Evolutionary conservation across 2,329 filamentous ascomycete genomes (phyloP).

Genomic region (Fusarium sp.): DNA sequence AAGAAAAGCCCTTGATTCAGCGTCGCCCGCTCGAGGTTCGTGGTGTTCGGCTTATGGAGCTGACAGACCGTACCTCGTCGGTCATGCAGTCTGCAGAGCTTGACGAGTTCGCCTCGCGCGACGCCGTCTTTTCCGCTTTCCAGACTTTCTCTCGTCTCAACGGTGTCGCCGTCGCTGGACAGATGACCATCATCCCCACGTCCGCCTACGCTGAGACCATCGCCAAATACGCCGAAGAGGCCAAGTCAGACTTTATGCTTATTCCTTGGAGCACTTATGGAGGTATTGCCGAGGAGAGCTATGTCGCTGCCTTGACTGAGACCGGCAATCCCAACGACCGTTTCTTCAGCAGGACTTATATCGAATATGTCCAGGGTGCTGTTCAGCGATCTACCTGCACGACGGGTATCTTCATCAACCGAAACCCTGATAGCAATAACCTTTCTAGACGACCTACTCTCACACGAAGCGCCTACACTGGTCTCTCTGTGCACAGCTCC

Average conservation of each 20-base stretch:
- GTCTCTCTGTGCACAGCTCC: conserved; percentile 46
- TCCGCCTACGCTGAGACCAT: conserved; percentile 83
- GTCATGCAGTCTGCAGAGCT: conserved; percentile 93
- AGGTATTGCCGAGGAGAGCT: conserved; percentile 70
- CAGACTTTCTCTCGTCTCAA: conserved; percentile 86
- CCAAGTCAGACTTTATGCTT: conserved; percentile 78
- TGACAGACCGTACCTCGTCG: conserved; percentile 92
- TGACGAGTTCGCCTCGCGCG: conserved; percentile 76
- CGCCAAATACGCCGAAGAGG: conserved; percentile 74
- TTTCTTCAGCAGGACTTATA: conserved; percentile 63
- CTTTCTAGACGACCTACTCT: conserved; percentile 60
- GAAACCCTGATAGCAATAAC: conserved; percentile 48
- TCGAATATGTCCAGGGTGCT: conserved; percentile 76
- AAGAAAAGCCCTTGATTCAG: background rate
- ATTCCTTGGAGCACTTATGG: conserved; percentile 92
- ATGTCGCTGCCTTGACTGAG: conserved; percentile 25
- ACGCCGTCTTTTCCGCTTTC: conserved; percentile 93
- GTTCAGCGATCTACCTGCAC: conserved; percentile 80
- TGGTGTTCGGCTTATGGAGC: conserved; percentile 84
- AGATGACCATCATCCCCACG: conserved; percentile 82
- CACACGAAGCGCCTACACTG: conserved; percentile 47
- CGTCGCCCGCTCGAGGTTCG: conserved; percentile 58
- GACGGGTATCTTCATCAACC: conserved; percentile 64
- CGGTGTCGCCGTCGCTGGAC: conserved; percentile 83
- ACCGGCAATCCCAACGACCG: conserved; percentile 39